Evolutionary conservation across 2,329 filamentous ascomycete species (phyloP), one percentile per base, ranked within the genome.

Genomic region (Phialemonium atrogriseum): DNA sequence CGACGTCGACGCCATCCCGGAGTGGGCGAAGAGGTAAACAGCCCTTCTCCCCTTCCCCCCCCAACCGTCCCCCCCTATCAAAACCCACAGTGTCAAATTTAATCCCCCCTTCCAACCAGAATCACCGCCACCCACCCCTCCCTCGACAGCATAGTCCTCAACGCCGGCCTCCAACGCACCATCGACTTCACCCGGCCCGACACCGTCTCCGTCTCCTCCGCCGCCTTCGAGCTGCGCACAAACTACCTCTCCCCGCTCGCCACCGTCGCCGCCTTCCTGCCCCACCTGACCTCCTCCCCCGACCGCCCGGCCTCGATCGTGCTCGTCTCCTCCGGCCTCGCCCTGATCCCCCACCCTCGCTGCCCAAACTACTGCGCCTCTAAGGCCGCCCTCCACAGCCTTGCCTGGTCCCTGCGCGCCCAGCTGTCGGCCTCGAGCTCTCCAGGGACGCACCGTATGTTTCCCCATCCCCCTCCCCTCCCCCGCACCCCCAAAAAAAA

Each of bases 101-200:
- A 18, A 14, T 20, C 13, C n/a, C 9, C 17, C 22, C 25, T 10
- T 2, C n/a, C n/a, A 9, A 1, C 7, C 19, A 61, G 58, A 9
- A 55, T 63, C 32, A 52, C 47, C 5, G 29, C 42, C 5, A 35
- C 35, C 1, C 58, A 70, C 44, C 67, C 71, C 0, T 52, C 62
- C 17, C 61, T 78, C 17, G 71, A 77, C 51, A 65, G 63, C 41
- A 46, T 80, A 16, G 50, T 79, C 33, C 52, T 78, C 30, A 77
- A 77, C 46, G 66, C 73, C 0, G 73, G 72, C 7, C 58, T 71
- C 19, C 72, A 79, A 46, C 54, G 56, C 17, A 46, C 45, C 1
- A 50, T 69, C 24, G 53, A 70, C 48, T 66, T 75, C 44, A 51
- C 59, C 5, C 48, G 57, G 12, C 66, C 69, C 4, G 22, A 30